phyloP scores from a whole-genome alignment of 768 basidiomycete genomes.

The Pleurotus eryngii region DNA sequence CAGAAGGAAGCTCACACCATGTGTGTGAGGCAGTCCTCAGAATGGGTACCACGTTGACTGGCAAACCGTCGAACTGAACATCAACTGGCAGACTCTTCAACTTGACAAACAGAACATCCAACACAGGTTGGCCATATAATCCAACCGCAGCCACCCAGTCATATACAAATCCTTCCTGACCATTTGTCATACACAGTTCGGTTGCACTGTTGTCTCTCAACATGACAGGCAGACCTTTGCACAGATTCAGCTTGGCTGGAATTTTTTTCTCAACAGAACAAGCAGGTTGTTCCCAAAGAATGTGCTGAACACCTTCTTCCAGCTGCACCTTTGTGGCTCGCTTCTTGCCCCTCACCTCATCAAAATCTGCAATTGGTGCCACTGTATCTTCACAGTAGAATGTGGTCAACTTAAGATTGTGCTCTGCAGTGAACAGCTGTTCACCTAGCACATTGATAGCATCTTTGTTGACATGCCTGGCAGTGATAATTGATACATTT shows the following conservation, averaged over 20 bases:
- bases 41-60: slow-evolving; percentile 20
- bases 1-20: slow-evolving; percentile 12
- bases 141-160: not conserved
- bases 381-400: slow-evolving; percentile 27
- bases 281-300: too few species aligned
- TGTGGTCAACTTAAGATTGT: slow-evolving; percentile 15
- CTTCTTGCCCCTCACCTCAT: not conserved
- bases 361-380: not conserved
- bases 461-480: slow-evolving; percentile 26
- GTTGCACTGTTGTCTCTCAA: slow-evolving; percentile 27
- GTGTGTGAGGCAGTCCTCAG: not conserved
- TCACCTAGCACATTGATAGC: slow-evolving; percentile 23
- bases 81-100: slow-evolving; percentile 1
- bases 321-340: too few species aligned
- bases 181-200: slow-evolving; percentile 22
- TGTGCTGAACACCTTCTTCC: too few species aligned
- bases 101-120: slow-evolving; percentile 15
- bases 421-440: slow-evolving; percentile 28
- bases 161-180: slow-evolving; percentile 7
- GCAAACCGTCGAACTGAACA: slow-evolving; percentile 12
- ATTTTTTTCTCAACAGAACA: slow-evolving; percentile 11
- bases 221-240: slow-evolving; percentile 31
- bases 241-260: slow-evolving; percentile 25
- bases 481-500: slow-evolving; percentile 30
- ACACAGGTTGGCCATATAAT: not conserved